Percentiles rank a stretch among this genome's conserved stretches.
Conservation (phyloP, 2,329 filamentous ascomycete species). For the Blastomyces gilchristii region DNA sequence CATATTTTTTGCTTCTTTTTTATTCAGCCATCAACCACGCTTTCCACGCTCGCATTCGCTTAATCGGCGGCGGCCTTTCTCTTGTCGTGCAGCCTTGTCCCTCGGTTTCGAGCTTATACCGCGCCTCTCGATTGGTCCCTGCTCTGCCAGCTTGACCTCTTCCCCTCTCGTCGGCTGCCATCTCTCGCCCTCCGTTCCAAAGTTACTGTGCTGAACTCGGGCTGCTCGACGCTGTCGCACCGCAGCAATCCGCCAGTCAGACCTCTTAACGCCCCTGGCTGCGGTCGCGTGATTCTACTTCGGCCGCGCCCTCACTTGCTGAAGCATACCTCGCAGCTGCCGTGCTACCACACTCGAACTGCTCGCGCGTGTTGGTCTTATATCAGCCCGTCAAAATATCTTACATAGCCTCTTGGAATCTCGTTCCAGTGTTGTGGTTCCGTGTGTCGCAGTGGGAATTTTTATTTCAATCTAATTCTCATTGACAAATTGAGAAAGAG, state of each 20-base stretch:
- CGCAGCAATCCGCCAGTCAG: neutral
- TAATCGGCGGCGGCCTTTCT: neutral
- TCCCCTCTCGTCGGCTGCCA: neutral
- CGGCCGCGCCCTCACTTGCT: neutral
- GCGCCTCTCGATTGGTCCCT: neutral
- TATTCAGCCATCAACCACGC: conserved; percentile 6
- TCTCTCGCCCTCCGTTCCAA: neutral
- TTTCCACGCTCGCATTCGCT: conserved; percentile 1
- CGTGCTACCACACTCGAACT: conserved; percentile 7
- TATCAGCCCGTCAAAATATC: neutral
- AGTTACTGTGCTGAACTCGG: neutral
- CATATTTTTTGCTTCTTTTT: neutral
- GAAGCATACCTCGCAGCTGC: conserved; percentile 4
- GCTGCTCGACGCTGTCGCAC: conserved; percentile 6
- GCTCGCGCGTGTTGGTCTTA: conserved; percentile 4
- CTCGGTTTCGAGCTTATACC: neutral
- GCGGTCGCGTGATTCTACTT: conserved; percentile 8
- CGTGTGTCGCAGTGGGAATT: conserved; percentile 2
- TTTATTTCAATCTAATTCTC: neutral
- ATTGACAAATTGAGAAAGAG: neutral
- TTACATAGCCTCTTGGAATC: conserved; percentile 1
- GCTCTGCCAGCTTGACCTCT: neutral
- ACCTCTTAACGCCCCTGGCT: conserved; percentile 6
- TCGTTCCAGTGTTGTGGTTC: conserved; percentile 1
- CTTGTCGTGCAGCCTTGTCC: neutral